Base-by-base conservation (phyloP, 129 eudicot genomes). In the Chrysanthemum makinoi region DNA sequence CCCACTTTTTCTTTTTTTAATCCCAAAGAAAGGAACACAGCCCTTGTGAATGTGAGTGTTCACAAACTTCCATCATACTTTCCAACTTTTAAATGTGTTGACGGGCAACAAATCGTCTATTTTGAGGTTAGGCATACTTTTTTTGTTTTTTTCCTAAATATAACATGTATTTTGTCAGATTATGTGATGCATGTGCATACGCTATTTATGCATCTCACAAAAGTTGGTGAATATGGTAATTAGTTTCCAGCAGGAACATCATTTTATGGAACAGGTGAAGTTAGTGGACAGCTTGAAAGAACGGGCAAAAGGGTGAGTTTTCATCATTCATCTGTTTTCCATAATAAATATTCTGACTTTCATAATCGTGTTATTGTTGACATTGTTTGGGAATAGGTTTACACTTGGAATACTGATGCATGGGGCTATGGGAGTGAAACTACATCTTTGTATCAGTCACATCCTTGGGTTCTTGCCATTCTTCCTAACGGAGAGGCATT, bases 211-310 rank as follows among this genome's bases (percentile, higher is more conserved):
- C 68, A 56, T 68, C 56, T 71, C 19, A 39, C 8, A 79, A 52
- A 65, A 51, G 44, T 9, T 62, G 22, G 16, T 39, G 44, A 35
- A 6, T 68, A 63, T 66, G 61, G 72, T 55, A 13, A 68, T 63
- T 73, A 94, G 99, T 78, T 94, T 79, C 99, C 99, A 26, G 56
- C 74, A 24, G 96, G 95, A 68, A 94, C 99, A 72, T 80, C 96
- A 6, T 88, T 94, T 62, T 94, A 94, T 73, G 99, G 99, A 80
- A 94, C 99, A 22, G 99, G 99, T 74, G 99, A 90, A 84, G 99
- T 84, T 72, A 84, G 99, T 65, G 99, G 99, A 76, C 87, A 79
- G 79, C 99, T 94, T 69, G 99, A 94, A 79, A 84, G 97, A 78
- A 94, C 99, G 15, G 99, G 97, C 70, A 94, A 94, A 79, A 86